Conservation (phyloP, 1,284 basidiomycete species). For the Blastosporella zonata region DNA sequence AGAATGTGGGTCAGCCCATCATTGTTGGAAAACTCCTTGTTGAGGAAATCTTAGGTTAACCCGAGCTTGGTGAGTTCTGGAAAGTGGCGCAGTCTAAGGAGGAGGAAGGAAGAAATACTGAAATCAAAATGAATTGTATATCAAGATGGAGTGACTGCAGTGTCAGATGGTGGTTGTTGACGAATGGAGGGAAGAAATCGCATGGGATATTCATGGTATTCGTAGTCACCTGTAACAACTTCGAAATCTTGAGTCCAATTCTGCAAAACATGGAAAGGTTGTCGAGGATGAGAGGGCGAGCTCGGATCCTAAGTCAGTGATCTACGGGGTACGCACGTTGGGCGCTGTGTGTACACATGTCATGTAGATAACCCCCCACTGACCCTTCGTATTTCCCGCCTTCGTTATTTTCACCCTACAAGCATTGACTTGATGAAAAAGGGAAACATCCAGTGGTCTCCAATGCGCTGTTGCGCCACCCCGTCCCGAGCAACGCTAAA, state of each 20-base stretch:
- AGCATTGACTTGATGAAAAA: too few relatives aligned
- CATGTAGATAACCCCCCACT: too few relatives aligned
- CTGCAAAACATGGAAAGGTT: slow-evolving; percentile 1
- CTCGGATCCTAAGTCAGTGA: background rate
- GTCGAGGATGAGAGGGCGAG: background rate
- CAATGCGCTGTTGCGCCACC: too few relatives aligned
- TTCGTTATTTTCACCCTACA: too few relatives aligned
- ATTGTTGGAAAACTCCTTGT: background rate
- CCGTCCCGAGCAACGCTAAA: too few relatives aligned
- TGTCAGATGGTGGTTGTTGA: slow-evolving; percentile 9
- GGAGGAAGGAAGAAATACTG: background rate
- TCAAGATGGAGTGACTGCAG: slow-evolving; percentile 4
- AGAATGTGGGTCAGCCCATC: slow-evolving; percentile 1
- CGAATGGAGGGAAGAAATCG: slow-evolving; percentile 5
- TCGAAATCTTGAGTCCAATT: slow-evolving; percentile 1
- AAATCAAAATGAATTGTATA: slow-evolving; percentile 1
- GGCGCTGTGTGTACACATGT: background rate
- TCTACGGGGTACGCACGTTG: background rate
- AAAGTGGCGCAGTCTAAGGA: background rate
- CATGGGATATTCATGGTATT: background rate
- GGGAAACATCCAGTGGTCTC: too few relatives aligned
- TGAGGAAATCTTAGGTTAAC: background rate
- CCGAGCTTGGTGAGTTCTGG: slow-evolving; percentile 3
- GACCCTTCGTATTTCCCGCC: too few relatives aligned
- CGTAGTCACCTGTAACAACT: background rate